Conservation (phyloP, 2,329 filamentous ascomycete species). For the Colletotrichum graminicola region DNA sequence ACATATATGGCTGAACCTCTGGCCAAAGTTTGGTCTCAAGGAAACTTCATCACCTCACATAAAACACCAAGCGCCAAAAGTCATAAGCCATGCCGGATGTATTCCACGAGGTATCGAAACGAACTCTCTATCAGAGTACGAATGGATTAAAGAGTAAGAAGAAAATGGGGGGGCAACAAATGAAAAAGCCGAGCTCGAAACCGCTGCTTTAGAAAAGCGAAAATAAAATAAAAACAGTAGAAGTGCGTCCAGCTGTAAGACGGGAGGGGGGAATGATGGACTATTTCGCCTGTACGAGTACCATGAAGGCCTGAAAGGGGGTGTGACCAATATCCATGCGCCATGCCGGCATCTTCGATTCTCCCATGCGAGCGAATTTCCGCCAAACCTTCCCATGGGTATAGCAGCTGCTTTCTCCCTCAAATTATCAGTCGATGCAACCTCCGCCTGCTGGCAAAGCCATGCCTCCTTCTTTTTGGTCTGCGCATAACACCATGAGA, state of each 20-base stretch:
- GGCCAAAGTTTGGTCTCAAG: background rate
- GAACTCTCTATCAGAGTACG: slow-evolving; percentile 57
- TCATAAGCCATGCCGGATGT: slow-evolving; percentile 37
- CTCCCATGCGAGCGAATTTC: slow-evolving; percentile 24
- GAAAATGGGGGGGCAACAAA: slow-evolving; percentile 40
- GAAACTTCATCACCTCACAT: slow-evolving; percentile 51
- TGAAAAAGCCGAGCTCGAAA: slow-evolving; percentile 45
- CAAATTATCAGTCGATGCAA: slow-evolving; percentile 30
- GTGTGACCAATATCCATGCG: slow-evolving; percentile 38
- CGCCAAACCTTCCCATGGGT: slow-evolving; percentile 21
- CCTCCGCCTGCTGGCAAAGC: slow-evolving; percentile 30
- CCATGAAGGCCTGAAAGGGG: slow-evolving; percentile 23
- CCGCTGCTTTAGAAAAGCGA: slow-evolving; percentile 45
- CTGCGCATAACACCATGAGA: slow-evolving; percentile 42
- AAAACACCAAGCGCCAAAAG: slow-evolving; percentile 46
- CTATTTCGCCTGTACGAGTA: slow-evolving; percentile 38
- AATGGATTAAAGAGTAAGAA: slow-evolving; percentile 50
- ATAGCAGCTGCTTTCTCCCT: slow-evolving; percentile 15
- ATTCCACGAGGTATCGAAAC: slow-evolving; percentile 56
- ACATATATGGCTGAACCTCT: slow-evolving; percentile 2
- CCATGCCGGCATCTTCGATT: slow-evolving; percentile 30
- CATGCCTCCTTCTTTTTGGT: slow-evolving; percentile 33
- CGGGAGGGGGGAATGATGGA: slow-evolving; percentile 45
- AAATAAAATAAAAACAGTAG: slow-evolving; percentile 51
- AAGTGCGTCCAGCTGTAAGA: slow-evolving; percentile 57